A percentile compares a stretch with the other conserved stretches of the same genome.
These are phyloP conservation scores for Saccharomyces paradoxus DNA, from an alignment of 805 yeast genomes.

Conservation along the genomic window DNA sequence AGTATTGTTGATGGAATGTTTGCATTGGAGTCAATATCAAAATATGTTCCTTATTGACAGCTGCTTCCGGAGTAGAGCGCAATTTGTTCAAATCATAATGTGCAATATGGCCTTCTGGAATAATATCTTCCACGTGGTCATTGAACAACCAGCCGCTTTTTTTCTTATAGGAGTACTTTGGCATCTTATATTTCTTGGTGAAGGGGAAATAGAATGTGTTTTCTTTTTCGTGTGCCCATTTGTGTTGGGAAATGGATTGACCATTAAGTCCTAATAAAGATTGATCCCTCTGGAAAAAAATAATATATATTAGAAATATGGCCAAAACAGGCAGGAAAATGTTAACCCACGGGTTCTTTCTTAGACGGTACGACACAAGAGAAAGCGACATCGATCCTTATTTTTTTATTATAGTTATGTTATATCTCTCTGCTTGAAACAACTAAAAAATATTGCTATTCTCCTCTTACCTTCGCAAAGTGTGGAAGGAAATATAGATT, in stretches of 20 bases:
- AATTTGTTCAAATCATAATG: constrained; percentile 80
- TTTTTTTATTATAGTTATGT: neutral
- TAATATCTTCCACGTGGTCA: constrained; percentile 44
- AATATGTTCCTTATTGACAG: constrained; percentile 70
- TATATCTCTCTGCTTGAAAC: neutral
- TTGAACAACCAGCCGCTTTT: constrained; percentile 38
- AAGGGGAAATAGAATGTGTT: constrained; percentile 31
- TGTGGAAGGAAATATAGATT: neutral
- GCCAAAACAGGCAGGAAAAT: constrained; percentile 19
- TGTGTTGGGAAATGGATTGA: constrained; percentile 20
- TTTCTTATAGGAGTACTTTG: constrained; percentile 41
- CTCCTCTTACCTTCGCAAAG: neutral
- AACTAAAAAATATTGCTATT: neutral
- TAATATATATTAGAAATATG: constrained; percentile 15
- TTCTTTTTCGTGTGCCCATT: constrained; percentile 32
- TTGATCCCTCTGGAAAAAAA: constrained; percentile 16
- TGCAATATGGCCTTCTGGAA: constrained; percentile 65
- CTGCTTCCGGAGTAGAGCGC: constrained; percentile 63
- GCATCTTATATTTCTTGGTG: constrained; percentile 28
- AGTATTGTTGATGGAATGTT: constrained; percentile 73
- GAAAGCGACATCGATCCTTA: constrained; percentile 10
- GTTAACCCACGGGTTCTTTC: constrained; percentile 21
- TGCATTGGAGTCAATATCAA: constrained; percentile 87
- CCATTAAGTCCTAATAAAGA: constrained; percentile 22
- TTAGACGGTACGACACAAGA: constrained; percentile 20